These are phyloP conservation scores for Hibiscus tridactylites DNA, from an alignment of 345 rosid species.

Conservation along the genomic window DNA sequence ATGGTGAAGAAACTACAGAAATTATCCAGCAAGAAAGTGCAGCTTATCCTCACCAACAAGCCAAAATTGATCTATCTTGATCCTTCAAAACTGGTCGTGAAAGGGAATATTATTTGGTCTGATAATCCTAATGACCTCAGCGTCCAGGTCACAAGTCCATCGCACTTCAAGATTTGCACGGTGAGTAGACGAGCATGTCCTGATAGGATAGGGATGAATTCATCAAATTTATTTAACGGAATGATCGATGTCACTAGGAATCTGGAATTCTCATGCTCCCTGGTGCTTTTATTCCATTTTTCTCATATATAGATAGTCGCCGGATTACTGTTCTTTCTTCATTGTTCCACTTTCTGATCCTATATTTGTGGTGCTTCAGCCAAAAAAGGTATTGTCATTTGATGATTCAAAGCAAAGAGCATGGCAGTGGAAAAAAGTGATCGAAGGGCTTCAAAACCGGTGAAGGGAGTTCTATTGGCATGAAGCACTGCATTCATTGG, in stretches of 20 bases:
- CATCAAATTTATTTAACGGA: not conserved
- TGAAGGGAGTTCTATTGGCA: conserved; percentile 21
- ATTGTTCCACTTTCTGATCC: not conserved
- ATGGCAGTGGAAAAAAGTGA: conserved; percentile 87
- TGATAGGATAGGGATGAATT: not conserved
- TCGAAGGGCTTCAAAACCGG: conserved; percentile 32
- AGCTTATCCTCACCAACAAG: conserved; percentile 30
- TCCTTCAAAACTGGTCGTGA: conserved; percentile 69
- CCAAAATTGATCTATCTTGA: conserved; percentile 87
- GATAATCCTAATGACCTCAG: conserved; percentile 80
- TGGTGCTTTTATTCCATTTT: not conserved
- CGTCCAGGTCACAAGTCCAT: conserved; percentile 50
- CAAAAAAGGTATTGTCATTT: conserved; percentile 85
- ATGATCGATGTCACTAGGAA: not conserved
- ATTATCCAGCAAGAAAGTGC: conserved; percentile 90
- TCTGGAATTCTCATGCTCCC: not conserved
- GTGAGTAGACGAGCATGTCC: conserved; percentile 29
- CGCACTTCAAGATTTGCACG: conserved; percentile 84
- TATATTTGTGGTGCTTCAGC: conserved; percentile 37
- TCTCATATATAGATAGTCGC: not conserved
- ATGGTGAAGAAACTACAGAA: conserved; percentile 89
- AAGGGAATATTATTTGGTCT: conserved; percentile 86
- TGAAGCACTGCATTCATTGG: not conserved
- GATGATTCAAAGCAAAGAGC: conserved; percentile 94
- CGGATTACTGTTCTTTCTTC: no score